Base-by-base conservation (phyloP, 2,329 filamentous ascomycete species). In the Pyricularia pennisetigena region DNA sequence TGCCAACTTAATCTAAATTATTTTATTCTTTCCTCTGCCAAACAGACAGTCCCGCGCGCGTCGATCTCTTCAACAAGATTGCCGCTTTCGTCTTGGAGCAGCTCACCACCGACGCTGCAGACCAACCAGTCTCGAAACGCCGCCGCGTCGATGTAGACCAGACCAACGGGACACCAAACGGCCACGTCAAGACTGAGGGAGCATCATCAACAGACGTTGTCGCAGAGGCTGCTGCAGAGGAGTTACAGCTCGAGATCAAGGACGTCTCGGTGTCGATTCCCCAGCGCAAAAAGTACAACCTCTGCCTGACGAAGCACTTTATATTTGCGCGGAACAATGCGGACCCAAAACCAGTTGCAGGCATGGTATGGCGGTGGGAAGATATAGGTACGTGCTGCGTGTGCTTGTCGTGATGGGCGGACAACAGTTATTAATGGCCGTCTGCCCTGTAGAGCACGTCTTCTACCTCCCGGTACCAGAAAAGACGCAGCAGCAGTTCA, bases 221-320 rank as follows among this genome's bases (percentile, higher is more conserved):
- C 8, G 74, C 73, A 35, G 76, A 76, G 5, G 66, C 54, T 14
- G 32, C 16, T 41, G 78, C 79, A 1, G 86, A 89, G 71, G 73
- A 80, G 7, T 77, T 89, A 0, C 76, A 89, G 29, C 79, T 90
- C 23, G 85, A 85, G 71, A 80, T 90, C 69, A 88, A 87, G 75
- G 88, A 90, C 63, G 87, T 90, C 24, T 90, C 87, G 0, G 81
- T 90, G n/a, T 85, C 86, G 0, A 82, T 89, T 4, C 88, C 88
- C 0, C 86, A 88, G 77, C 82, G 88, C 70, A 91, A 90, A 78
- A 91, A 90, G 76, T 87, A 87, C 72, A 86, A 87, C 71, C 75
- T 90, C 9, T 88, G 85, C 75, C 85, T 90, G 70, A 90, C 87
- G 2, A 77, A 81, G 6, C 81, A 82, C 69, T 85, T 86, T 71